Evolutionary conservation across 768 basidiomycete species (phyloP).

Genomic region (Boletus pseudo-olivaceus): DNA sequence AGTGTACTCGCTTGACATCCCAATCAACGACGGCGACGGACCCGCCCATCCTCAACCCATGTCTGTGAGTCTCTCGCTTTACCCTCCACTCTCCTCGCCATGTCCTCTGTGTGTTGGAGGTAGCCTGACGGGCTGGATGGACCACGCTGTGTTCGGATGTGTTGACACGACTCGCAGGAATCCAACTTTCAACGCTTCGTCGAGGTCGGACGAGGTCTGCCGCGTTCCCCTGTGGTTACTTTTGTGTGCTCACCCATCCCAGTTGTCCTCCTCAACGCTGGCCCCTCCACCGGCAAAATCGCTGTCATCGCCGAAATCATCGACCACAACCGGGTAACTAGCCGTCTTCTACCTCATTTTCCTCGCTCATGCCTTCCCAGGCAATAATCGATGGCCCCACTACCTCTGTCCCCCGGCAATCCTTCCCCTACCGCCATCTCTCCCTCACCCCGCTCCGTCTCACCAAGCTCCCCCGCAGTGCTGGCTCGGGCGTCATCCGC

Average conservation of each 20-base stretch:
- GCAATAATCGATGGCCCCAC: constrained; percentile 94
- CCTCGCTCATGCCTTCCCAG: constrained; percentile 38
- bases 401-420: constrained; percentile 88
- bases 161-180: constrained; percentile 40
- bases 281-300: constrained; percentile 82
- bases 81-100: neutral
- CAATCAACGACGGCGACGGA: neutral
- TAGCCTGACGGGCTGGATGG: constrained; percentile 11
- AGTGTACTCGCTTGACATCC: neutral
- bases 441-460: constrained; percentile 85
- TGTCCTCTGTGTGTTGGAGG: neutral
- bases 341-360: neutral
- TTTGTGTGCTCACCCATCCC: neutral
- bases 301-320: constrained; percentile 97
- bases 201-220: constrained; percentile 89
- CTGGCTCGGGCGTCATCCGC: constrained; percentile 76
- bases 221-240: neutral
- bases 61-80: constrained; percentile 17
- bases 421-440: constrained; percentile 89
- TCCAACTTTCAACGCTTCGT: constrained; percentile 97
- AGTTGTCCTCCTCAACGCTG: constrained; percentile 91
- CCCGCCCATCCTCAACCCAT: constrained; percentile 10
- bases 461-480: constrained; percentile 80
- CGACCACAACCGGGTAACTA: constrained; percentile 90
- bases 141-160: constrained; percentile 5